phyloP scores from a whole-genome alignment of 495 filamentous ascomycete genomes.

The Aspergillus nidulans region DNA sequence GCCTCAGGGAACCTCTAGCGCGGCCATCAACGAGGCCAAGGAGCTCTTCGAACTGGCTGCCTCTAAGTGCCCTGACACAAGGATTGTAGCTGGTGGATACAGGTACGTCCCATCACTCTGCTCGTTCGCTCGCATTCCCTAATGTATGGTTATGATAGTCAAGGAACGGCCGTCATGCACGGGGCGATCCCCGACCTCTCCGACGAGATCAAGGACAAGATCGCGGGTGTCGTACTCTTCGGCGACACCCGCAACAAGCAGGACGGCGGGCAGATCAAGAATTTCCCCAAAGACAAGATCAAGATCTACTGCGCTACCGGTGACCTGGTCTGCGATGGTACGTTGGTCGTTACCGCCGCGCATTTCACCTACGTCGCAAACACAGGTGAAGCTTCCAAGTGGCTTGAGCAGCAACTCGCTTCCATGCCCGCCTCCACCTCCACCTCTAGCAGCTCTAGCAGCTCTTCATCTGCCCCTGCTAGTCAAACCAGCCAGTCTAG shows the following conservation, averaged over 20 bases:
- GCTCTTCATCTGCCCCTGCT: neutral
- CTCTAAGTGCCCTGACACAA: slow-evolving; percentile 47
- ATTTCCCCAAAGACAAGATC: slow-evolving; percentile 39
- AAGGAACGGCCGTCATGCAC: slow-evolving; percentile 53
- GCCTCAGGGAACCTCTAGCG: slow-evolving; percentile 23
- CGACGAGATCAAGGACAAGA: slow-evolving; percentile 34
- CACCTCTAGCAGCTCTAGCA: neutral
- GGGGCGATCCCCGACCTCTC: slow-evolving; percentile 38
- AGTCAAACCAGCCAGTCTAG: neutral
- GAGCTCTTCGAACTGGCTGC: slow-evolving; percentile 31
- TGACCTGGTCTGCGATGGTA: slow-evolving; percentile 49
- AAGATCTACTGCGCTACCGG: slow-evolving; percentile 48
- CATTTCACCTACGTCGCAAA: slow-evolving; percentile 41
- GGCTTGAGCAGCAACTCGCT: slow-evolving; percentile 7
- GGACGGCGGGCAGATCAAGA: slow-evolving; percentile 42
- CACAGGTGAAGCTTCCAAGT: slow-evolving; percentile 16
- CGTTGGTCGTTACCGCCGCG: slow-evolving; percentile 41
- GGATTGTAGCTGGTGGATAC: slow-evolving; percentile 53
- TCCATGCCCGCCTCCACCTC: neutral
- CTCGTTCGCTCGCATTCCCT: neutral
- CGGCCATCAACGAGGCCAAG: slow-evolving; percentile 37
- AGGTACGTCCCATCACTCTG: slow-evolving; percentile 14
- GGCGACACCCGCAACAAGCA: slow-evolving; percentile 55
- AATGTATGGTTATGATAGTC: slow-evolving; percentile 28
- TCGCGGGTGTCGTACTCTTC: slow-evolving; percentile 49